Evolutionary conservation across 169 alveolate species (phyloP), one percentile per base, ranked within the genome.

Genomic region (Blepharisma undulans): DNA sequence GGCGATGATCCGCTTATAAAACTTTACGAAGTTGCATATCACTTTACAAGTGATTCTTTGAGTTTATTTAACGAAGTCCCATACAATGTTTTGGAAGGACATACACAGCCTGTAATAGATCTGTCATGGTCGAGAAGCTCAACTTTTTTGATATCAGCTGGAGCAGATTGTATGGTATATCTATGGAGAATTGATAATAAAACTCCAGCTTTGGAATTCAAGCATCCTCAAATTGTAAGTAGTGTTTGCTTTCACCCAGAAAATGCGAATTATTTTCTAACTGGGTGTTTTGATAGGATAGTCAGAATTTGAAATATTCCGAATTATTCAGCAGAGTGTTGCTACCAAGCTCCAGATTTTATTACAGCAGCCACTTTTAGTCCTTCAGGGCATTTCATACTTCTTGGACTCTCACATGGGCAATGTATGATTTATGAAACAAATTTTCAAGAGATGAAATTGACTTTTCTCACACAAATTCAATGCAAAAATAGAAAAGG

Each of bases 401-500:
- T 33, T 4, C 71, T 82, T 22, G 89, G 89, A 10, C 25, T 59
- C 7, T 22, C 61, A 21, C 72, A 60, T 21, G 89, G 89, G 34
- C 71, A 82, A 30, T 82, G 89, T n/a, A 60, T 82, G 22, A 36
- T 82, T n/a, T 82, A 82, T 60, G 89, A 82, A 48, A 74, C 60
- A 0, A 82, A 82, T 82, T 21, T 21, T 18, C 71, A 22, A 22
- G 78, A 25, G 19, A 22, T 74, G 80, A 74, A 74, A 74, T 29
- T 82, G 7, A 36, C 85, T 6, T 86, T 86, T 72, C 25, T 71
- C 16, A 72, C 91, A 22, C 84, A 86, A 48, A 71, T 86, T 22
- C 72, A 86, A 66, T 86, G 91, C n/a, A 86, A 71, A 71, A 86
- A 86, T 32, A 60, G 91, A 60, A 86, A 36, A 71, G 91, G 91